A percentile compares a stretch with the other conserved stretches of the same genome.
Evolutionary conservation across 345 rosid genomes (phyloP).

Genomic region (Melaleuca alternifolia): DNA sequence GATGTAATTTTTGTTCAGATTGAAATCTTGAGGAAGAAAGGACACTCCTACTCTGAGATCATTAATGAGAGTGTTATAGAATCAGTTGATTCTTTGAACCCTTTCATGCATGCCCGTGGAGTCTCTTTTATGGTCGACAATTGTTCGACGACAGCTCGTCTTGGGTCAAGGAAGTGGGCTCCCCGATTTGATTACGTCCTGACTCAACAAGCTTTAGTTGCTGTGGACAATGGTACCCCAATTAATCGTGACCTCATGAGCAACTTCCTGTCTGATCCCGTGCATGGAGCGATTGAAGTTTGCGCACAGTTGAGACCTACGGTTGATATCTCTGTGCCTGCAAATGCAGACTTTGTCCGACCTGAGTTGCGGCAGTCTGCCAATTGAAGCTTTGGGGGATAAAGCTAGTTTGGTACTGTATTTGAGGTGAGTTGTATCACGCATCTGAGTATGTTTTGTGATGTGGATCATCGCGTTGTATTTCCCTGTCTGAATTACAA

Average conservation of each 20-base stretch:
- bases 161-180: constrained; percentile 95
- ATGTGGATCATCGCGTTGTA: not conserved
- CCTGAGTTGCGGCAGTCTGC: constrained; percentile 79
- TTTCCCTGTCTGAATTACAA: not conserved
- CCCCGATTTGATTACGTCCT: constrained; percentile 80
- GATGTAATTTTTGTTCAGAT: constrained; percentile 30
- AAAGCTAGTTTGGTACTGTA: not conserved
- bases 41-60: constrained; percentile 93
- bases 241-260: constrained; percentile 71
- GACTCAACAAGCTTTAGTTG: constrained; percentile 76
- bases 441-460: not conserved
- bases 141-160: constrained; percentile 86
- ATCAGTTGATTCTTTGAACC: constrained; percentile 85
- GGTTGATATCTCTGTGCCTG: constrained; percentile 73
- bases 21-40: constrained; percentile 86
- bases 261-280: constrained; percentile 79
- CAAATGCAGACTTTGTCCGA: constrained; percentile 88
- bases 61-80: constrained; percentile 90
- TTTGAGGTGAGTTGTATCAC: not conserved
- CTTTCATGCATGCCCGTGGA: constrained; percentile 96
- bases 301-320: constrained; percentile 86
- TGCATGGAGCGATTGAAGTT: constrained; percentile 76
- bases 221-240: constrained; percentile 46
- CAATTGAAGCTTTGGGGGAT: constrained; percentile 12
- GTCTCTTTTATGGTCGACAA: constrained; percentile 96